These are phyloP conservation scores for Thermothelomyces thermophilus DNA, from an alignment of 2,329 filamentous ascomycete genomes.

Conservation along the genomic window DNA sequence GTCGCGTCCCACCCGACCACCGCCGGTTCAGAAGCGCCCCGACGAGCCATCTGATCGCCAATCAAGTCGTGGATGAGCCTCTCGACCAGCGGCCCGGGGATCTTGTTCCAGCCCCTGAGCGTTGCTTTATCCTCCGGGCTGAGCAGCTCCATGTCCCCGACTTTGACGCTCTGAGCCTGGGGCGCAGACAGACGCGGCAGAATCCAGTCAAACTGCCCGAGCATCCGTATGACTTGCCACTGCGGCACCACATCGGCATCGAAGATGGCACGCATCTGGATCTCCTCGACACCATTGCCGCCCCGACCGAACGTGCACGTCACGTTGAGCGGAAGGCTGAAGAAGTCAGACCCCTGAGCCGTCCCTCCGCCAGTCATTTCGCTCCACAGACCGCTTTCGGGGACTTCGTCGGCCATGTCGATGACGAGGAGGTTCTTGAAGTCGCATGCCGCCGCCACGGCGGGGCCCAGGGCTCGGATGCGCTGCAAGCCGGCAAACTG, in stretches of 20 bases:
- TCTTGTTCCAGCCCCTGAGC: constrained; percentile 19
- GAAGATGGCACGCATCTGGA: constrained; percentile 20
- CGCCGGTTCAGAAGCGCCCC: constrained; percentile 4
- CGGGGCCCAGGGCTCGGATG: constrained; percentile 14
- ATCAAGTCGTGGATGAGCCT: constrained; percentile 21
- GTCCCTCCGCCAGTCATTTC: constrained; percentile 18
- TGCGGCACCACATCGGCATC: constrained; percentile 17
- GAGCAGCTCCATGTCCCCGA: constrained; percentile 14
- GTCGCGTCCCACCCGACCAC: constrained; percentile 24
- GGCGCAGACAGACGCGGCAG: constrained; percentile 10
- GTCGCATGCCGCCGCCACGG: constrained; percentile 16
- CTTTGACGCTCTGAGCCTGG: constrained; percentile 2
- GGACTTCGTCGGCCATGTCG: constrained; percentile 13
- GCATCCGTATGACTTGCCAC: constrained; percentile 20
- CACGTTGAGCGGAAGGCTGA: constrained; percentile 24
- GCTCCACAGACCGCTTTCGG: constrained; percentile 19
- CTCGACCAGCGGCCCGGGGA: constrained; percentile 18
- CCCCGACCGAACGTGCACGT: constrained; percentile 16
- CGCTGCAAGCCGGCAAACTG: constrained; percentile 22
- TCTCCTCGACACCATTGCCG: background rate
- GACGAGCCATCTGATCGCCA: constrained; percentile 12
- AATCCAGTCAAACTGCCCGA: constrained; percentile 19
- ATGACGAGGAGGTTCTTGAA: constrained; percentile 23
- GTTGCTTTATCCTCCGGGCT: constrained; percentile 14
- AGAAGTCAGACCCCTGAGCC: constrained; percentile 22